These are phyloP conservation scores for Alternaria dauci DNA, from an alignment of 2,329 filamentous ascomycete genomes.

Conservation along the genomic window DNA sequence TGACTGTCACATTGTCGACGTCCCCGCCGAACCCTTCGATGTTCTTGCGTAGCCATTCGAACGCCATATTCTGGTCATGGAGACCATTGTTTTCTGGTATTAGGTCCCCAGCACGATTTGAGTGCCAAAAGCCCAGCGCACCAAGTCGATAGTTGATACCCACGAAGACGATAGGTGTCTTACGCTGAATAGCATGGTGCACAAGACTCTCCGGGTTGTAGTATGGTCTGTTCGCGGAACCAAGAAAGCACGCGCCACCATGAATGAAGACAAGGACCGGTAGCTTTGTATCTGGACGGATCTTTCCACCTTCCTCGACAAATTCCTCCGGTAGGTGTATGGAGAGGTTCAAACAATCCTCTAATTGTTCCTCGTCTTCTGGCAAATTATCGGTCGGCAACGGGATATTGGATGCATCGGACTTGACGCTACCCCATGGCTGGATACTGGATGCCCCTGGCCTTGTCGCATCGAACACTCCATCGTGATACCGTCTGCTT, in stretches of 20 bases:
- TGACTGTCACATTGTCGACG: constrained; percentile 8
- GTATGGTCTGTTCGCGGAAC: constrained; percentile 61
- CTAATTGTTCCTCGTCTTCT: constrained; percentile 24
- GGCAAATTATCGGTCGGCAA: constrained; percentile 24
- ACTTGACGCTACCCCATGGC: constrained; percentile 24
- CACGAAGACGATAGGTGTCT: constrained; percentile 18
- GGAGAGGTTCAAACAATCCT: constrained; percentile 59
- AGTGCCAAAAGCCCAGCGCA: constrained; percentile 51
- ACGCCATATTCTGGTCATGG: constrained; percentile 45
- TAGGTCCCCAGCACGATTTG: constrained; percentile 48
- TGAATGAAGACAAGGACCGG: constrained; percentile 64
- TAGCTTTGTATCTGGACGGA: constrained; percentile 36
- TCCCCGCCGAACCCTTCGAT: constrained; percentile 51
- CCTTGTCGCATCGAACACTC: constrained; percentile 22
- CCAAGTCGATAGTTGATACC: constrained; percentile 37
- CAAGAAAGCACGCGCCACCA: constrained; percentile 60
- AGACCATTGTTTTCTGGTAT: constrained; percentile 41
- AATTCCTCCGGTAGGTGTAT: constrained; percentile 49
- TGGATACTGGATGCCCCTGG: constrained; percentile 25
- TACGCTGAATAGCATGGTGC: constrained; percentile 10
- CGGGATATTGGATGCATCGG: constrained; percentile 28
- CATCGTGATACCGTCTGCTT: constrained; percentile 1
- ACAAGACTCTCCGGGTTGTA: constrained; percentile 52
- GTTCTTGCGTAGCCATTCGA: constrained; percentile 48
- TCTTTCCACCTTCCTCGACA: constrained; percentile 42